phyloP scores from a whole-genome alignment of 495 filamentous ascomycete genomes.

The Pyrenula aspistea region DNA sequence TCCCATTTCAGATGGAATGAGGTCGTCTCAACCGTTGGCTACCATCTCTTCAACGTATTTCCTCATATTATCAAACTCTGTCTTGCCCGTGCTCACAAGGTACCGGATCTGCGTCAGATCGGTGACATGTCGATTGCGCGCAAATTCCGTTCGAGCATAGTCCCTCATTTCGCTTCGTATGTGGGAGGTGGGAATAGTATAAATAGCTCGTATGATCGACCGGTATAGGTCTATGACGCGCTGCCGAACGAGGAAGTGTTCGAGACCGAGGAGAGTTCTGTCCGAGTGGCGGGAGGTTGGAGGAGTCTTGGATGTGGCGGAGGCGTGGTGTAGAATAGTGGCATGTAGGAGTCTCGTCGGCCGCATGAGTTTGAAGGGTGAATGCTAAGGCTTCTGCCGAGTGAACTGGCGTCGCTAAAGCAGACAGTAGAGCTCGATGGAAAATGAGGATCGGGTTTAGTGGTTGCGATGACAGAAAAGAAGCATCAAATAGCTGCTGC shows the following conservation, averaged over 20 bases:
- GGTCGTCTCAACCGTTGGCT: not conserved
- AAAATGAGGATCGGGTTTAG: too few relatives aligned
- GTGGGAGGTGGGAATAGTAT: slow-evolving; percentile 25
- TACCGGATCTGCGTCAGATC: slow-evolving; percentile 55
- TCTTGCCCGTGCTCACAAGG: slow-evolving; percentile 45
- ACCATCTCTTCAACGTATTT: slow-evolving; percentile 39
- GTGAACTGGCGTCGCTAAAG: too few relatives aligned
- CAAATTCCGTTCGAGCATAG: slow-evolving; percentile 69
- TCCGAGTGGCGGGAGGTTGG: not conserved
- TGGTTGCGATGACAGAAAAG: too few relatives aligned
- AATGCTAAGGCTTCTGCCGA: too few relatives aligned
- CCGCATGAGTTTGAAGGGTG: too few relatives aligned
- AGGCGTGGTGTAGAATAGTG: not conserved
- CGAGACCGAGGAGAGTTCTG: slow-evolving; percentile 6
- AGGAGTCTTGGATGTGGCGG: not conserved
- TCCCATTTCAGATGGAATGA: too few relatives aligned
- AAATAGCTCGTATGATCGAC: slow-evolving; percentile 9
- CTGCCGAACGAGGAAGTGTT: slow-evolving; percentile 13
- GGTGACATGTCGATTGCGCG: slow-evolving; percentile 54
- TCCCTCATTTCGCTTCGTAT: slow-evolving; percentile 52
- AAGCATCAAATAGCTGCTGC: too few relatives aligned
- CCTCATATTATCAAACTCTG: slow-evolving; percentile 49
- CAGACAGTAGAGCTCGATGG: too few relatives aligned
- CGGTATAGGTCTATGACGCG: slow-evolving; percentile 12
- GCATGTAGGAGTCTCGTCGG: not conserved